phyloP scores from a whole-genome alignment of 2,329 filamentous ascomycete genomes.

The Pleomassaria siparia region DNA sequence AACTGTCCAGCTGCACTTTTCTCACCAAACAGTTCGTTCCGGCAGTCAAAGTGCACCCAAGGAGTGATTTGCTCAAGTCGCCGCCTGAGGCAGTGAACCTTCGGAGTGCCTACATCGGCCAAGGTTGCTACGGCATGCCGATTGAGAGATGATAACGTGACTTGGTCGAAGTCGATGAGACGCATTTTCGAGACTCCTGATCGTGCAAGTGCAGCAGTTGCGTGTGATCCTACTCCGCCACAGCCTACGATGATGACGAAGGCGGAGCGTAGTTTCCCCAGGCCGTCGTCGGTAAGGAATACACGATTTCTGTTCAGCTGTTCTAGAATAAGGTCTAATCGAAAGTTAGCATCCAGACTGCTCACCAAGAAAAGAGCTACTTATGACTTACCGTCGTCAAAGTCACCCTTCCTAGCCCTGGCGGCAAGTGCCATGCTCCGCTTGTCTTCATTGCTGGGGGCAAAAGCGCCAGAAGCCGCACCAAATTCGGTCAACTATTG shows the following conservation, averaged over 20 bases:
- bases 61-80: slow-evolving; percentile 84
- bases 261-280: slow-evolving; percentile 74
- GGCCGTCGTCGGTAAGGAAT: slow-evolving; percentile 81
- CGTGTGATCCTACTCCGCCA: slow-evolving; percentile 93
- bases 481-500: slow-evolving; percentile 64
- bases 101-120: slow-evolving; percentile 88
- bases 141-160: slow-evolving; percentile 90
- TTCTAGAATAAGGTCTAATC: slow-evolving; percentile 82
- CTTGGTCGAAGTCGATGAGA: slow-evolving; percentile 96
- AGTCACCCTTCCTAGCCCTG: slow-evolving; percentile 63
- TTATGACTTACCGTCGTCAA: slow-evolving; percentile 57
- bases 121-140: slow-evolving; percentile 94
- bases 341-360: background rate
- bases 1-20: slow-evolving; percentile 67
- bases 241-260: slow-evolving; percentile 91
- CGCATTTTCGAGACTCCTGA: slow-evolving; percentile 87
- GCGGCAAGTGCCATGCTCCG: slow-evolving; percentile 60
- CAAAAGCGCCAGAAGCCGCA: slow-evolving; percentile 50
- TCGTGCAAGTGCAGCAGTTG: slow-evolving; percentile 78
- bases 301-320: slow-evolving; percentile 91
- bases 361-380: background rate
- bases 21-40: slow-evolving; percentile 79
- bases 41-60: slow-evolving; percentile 87
- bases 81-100: slow-evolving; percentile 81
- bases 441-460: slow-evolving; percentile 56